These are phyloP conservation scores for Westerdykella aurantiaca DNA, from an alignment of 2,329 filamentous ascomycete genomes.

Conservation along the genomic window DNA sequence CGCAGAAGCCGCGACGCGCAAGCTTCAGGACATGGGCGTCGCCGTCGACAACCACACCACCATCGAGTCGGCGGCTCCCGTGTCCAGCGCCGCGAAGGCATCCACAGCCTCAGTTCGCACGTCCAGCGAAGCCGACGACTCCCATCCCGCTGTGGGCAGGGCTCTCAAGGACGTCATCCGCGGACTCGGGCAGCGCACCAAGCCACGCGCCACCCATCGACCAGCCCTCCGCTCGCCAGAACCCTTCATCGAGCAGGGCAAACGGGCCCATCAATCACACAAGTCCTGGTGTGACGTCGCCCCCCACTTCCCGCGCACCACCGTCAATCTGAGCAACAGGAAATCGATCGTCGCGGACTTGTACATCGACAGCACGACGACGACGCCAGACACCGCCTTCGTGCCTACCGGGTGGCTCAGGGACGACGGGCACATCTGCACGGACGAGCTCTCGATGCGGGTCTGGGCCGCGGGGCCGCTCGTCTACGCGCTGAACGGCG, in stretches of 20 bases:
- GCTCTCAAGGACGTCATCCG: slow-evolving; percentile 18
- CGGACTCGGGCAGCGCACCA: slow-evolving; percentile 33
- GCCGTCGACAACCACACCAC: slow-evolving; percentile 39
- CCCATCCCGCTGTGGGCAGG: no score
- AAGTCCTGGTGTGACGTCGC: no score
- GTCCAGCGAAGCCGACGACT: no score
- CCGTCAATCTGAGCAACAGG: slow-evolving; percentile 42
- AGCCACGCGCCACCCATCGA: slow-evolving; percentile 14
- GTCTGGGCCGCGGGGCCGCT: slow-evolving; percentile 33
- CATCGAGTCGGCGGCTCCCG: slow-evolving; percentile 17
- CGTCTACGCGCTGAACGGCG: slow-evolving; percentile 28
- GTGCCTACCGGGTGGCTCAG: slow-evolving; percentile 48
- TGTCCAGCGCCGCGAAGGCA: neutral
- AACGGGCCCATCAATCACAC: no score
- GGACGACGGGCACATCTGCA: slow-evolving; percentile 6
- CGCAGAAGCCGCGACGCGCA: slow-evolving; percentile 2
- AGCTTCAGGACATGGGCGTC: slow-evolving; percentile 45
- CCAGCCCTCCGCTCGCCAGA: no score
- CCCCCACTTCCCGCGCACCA: slow-evolving; percentile 11
- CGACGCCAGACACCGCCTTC: slow-evolving; percentile 49
- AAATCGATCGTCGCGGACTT: slow-evolving; percentile 47
- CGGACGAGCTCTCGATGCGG: slow-evolving; percentile 29
- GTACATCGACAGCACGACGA: slow-evolving; percentile 51
- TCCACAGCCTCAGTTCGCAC: no score
- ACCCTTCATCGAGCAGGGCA: no score